Evolutionary conservation across 257 asterid species (phyloP).

Genomic region (Capsicum chinense): DNA sequence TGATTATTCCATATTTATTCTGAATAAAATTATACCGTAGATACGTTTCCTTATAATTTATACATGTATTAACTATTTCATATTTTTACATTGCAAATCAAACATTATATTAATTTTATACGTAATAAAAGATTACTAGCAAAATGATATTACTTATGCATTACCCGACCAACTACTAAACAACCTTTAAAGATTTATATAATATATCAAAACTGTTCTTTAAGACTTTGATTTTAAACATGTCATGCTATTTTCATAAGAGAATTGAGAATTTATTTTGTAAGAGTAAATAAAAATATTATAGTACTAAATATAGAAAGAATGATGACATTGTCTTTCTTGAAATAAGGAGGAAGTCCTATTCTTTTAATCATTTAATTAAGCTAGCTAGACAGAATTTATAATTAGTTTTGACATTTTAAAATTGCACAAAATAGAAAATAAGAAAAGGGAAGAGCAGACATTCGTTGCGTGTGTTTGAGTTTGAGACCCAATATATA

Average conservation of each 20-base stretch:
- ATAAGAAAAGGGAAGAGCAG: background rate
- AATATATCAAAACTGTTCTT: background rate
- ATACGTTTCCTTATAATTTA: too few species aligned
- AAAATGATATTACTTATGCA: too few species aligned
- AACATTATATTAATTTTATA: too few species aligned
- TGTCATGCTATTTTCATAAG: background rate
- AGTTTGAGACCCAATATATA: background rate
- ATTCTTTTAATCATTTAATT: too few species aligned
- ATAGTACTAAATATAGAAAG: background rate
- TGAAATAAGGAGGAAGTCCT: background rate
- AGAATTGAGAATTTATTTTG: too few species aligned
- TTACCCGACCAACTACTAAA: too few species aligned
- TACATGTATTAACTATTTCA: too few species aligned
- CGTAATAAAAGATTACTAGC: too few species aligned
- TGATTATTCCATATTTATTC: too few species aligned
- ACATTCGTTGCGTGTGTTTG: conserved; percentile 19
- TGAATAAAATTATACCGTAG: too few species aligned
- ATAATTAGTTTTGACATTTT: background rate
- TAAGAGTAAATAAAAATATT: background rate
- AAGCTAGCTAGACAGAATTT: background rate
- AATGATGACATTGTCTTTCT: background rate
- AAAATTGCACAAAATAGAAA: background rate
- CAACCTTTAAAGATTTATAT: too few species aligned
- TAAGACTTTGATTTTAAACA: background rate
- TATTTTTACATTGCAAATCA: too few species aligned